Evolutionary conservation across 1,284 basidiomycete species (phyloP), one percentile per base, ranked within the genome.

Genomic region (Rhodotorula sp.): DNA sequence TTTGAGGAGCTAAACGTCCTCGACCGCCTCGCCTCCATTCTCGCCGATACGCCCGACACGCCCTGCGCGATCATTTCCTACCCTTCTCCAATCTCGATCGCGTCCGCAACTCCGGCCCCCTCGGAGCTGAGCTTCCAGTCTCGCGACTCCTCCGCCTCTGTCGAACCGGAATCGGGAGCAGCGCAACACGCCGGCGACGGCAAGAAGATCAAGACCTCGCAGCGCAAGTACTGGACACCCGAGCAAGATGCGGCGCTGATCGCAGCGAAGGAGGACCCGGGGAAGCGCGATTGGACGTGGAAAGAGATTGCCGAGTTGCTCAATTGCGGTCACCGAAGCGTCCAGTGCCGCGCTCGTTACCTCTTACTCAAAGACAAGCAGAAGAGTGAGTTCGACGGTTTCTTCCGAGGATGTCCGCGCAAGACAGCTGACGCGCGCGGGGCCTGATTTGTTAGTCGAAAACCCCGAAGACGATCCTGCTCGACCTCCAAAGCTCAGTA

Each of bases 301-400:
- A 19, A 45, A 5, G 62, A 43, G 62, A 52, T 62, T 5, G 62
- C 62, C 16, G 52, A 19, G 23, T 18, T 38, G 52, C 43, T 55
- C 38, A 52, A 43, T 2, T 26, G 34, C n/a, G 23, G 52, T 5
- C 62, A 55, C n/a, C 43, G 50, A n/a, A 43, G 52, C 8, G 43
- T 55, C 18, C 50, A 62, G 62, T 62, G 62, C 43, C 7, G 62
- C 38, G 62, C 62, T 8, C 14, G 62, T 38, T 62, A 55, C 38
- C 10, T 55, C 23, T 18, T 62, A 14, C 38, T 62, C 34, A 62
- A 62, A 43, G 62, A 62, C 62, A 62, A 62, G 52, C 50, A 55
- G 38, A 55, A 55, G n/a, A 55, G 62, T 62, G 62, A 34, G 52
- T 55, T 18, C 47, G 5, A 4, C 43, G 2, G 38, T 6, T 6